Percentiles rank a stretch among this genome's conserved stretches.
Evolutionary conservation across 2,329 filamentous ascomycete species (phyloP).

Genomic region (Cladobotryum mycophilum): DNA sequence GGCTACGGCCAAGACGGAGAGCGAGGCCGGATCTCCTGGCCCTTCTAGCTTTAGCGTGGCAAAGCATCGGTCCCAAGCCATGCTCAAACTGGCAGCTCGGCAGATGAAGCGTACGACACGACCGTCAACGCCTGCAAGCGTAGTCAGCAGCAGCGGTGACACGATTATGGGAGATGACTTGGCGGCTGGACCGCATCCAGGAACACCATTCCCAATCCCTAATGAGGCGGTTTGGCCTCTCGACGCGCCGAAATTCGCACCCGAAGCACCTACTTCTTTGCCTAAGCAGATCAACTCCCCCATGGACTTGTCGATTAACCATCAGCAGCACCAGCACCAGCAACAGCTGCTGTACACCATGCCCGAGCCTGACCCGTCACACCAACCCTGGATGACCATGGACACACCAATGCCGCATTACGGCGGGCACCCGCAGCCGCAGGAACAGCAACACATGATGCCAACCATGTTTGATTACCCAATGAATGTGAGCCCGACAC

Average conservation of each 20-base stretch:
- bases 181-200: conserved; percentile 32
- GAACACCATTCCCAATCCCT: conserved; percentile 35
- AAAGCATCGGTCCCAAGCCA: conserved; percentile 24
- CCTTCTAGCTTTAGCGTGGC: conserved; percentile 20
- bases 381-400: conserved; percentile 21
- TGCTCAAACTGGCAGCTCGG: conserved; percentile 26
- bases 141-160: conserved; percentile 15
- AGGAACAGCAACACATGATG: conserved; percentile 11
- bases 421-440: conserved; percentile 13
- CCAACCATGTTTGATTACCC: conserved; percentile 20
- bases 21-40: conserved; percentile 15
- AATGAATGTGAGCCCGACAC: conserved; percentile 19
- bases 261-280: conserved; percentile 22
- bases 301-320: conserved; percentile 18
- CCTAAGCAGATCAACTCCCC: conserved; percentile 29
- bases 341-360: conserved; percentile 20
- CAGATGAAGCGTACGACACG: conserved; percentile 31
- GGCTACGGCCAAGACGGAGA: conserved; percentile 22
- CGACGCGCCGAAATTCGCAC: conserved; percentile 35
- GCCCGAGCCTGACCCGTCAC: conserved; percentile 25
- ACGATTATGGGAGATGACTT: conserved; percentile 30
- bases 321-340: conserved; percentile 1
- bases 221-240: conserved; percentile 31
- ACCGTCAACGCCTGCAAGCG: conserved; percentile 27
- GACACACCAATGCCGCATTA: conserved; percentile 12